Evolutionary conservation across 1,284 basidiomycete species (phyloP), one percentile per base, ranked within the genome.

Genomic region (Serendipita sp.): DNA sequence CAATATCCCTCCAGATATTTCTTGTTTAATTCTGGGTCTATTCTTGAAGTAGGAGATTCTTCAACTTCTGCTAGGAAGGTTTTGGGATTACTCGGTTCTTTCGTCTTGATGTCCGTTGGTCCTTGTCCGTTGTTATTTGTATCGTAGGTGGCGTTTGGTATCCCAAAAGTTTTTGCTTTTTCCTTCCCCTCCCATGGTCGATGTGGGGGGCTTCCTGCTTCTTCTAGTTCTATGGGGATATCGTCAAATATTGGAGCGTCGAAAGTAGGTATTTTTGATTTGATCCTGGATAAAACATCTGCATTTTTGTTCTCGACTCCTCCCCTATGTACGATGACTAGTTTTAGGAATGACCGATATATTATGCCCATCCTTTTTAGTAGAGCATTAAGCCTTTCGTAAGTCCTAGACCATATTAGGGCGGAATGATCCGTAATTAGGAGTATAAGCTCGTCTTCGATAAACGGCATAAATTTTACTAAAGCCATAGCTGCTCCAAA

Each of bases 221-320:
- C 17, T 17, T 17, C 17, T 17, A 17, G 17, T 17, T 17, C 17
- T 17, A n/a, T 10, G 42, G 42, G 42, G 42, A 10, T n/a, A 43
- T 10, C 10, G 42, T 43, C 42, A 43, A 10, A 10, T 43, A 10
- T 43, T 43, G 68, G 63, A 44, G 63, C 49, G 41, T 41, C 65
- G 67, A 45, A 68, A 1, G 38, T 13, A 29, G 68, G 66, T 5
- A 64, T 26, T 8, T 63, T 53, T 32, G 64, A 35, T 13, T 38
- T 35, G 6, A 75, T 62, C 15, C 71, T 66, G 3, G 73, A 74
- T 0, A 75, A 64, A 0, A 73, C 73, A 64, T 75, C 74, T 0
- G 74, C 73, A 64, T 75, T 75, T 0, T 71, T 73, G 58, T 76
- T 74, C 0, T 72, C 68, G 5, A 68, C 61, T 5, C 74, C 74